A percentile compares a stretch with the other conserved stretches of the same genome.
These are phyloP conservation scores for Wolfiporia cocos DNA, from an alignment of 1,284 basidiomycete species.

Conservation along the genomic window DNA sequence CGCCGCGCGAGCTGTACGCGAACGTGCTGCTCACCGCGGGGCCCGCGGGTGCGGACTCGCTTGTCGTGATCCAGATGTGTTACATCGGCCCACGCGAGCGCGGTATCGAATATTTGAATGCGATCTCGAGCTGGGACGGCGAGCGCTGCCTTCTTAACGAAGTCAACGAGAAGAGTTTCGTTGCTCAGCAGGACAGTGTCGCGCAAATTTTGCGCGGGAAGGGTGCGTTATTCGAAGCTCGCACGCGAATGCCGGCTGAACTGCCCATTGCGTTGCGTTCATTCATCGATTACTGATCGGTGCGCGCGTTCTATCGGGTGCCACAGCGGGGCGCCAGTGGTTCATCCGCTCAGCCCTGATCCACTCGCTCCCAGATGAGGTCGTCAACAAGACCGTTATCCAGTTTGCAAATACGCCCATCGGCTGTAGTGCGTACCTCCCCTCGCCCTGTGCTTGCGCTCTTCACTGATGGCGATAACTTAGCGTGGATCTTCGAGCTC, in stretches of 20 bases:
- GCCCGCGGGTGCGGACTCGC: conserved; percentile 71
- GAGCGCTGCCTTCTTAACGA: conserved; percentile 80
- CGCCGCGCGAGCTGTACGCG: conserved; percentile 81
- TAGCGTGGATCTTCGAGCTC: conserved; percentile 88
- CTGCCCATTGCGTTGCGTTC: too few relatives aligned
- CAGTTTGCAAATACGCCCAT: conserved; percentile 78
- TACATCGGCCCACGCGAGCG: conserved; percentile 72
- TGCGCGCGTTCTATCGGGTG: neutral
- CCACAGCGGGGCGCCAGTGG: conserved; percentile 75
- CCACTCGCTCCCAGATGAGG: conserved; percentile 75
- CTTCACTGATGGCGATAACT: neutral
- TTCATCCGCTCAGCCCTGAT: conserved; percentile 82
- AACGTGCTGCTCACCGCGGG: conserved; percentile 88
- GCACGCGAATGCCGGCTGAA: neutral
- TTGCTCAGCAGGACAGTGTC: conserved; percentile 86
- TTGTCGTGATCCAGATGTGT: conserved; percentile 88
- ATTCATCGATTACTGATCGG: neutral
- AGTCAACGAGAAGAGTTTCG: conserved; percentile 82
- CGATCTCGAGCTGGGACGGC: conserved; percentile 84
- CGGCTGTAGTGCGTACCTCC: conserved; percentile 71
- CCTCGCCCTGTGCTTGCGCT: conserved; percentile 2
- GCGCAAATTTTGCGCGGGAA: conserved; percentile 84
- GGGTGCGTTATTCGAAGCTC: conserved; percentile 32
- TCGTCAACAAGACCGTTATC: conserved; percentile 77
- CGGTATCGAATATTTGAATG: conserved; percentile 74